Base-by-base conservation (phyloP, 1,284 basidiomycete species). In the Neotropicomus parvogracilis region DNA sequence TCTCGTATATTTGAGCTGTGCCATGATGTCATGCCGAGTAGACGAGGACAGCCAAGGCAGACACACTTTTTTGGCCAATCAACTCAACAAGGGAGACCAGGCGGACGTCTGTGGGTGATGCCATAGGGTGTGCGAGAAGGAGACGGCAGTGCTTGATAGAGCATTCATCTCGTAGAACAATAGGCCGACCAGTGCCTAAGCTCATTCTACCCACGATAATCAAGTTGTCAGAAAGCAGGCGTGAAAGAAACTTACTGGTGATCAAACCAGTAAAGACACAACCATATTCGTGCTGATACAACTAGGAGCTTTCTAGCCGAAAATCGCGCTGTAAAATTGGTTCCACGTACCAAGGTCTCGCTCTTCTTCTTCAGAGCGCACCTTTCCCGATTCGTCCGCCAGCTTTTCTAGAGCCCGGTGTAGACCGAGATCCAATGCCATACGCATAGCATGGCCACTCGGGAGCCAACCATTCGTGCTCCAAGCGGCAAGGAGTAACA, bases 391-490 rank as follows among this genome's bases (percentile, higher is more conserved):
- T 43, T 75, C 77, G 50, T 92, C 88, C 1, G 87, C 88, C n/a
- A 97, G 76, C 64, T 91, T 94, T 65, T 95, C 92, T 39, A 95
- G 70, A 2, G 91, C 91, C 33, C 88, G 82, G 66, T 97, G 92
- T 19, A 97, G 74, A 28, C 93, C 92, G 45, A 97, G 82, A 66
- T 97, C 93, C 49, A 97, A 73, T 8, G 91, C 93, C 90, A 95
- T 95, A 33, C 93, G 81, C 80, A 97, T 85, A 3, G 93, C 93
- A 63, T 95, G 90, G 4, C 91, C 91, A 57, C 88, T 88, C 6
- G 91, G 91, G 32, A 95, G 75, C 93, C 93, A 95, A 0, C 91
- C 91, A 55, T 92, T 93, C 39, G 93, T 92, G 64, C 87, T 91
- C 89, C 93, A 95, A 1, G 92, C 89, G 29, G 91, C 89, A 44